phyloP scores from a whole-genome alignment of 1,284 basidiomycete genomes.

The Cryptococcus floricola region DNA sequence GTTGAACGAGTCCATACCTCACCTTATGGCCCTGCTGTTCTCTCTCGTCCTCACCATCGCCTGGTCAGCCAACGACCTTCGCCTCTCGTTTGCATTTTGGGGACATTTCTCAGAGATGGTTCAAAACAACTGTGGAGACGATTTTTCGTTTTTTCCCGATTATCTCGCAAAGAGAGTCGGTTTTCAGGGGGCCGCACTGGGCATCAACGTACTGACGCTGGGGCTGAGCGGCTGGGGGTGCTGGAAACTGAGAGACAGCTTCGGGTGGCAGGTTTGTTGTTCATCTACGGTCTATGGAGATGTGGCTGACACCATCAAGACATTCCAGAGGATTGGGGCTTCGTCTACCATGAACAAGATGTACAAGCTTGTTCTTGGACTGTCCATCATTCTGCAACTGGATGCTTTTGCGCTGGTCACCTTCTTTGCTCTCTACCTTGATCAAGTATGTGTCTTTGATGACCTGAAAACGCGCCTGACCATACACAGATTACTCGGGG shows the following conservation, averaged over 20 bases:
- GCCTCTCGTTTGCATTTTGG: slow-evolving; percentile 10
- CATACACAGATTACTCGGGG: slow-evolving; percentile 13
- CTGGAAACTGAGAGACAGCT: slow-evolving; percentile 56
- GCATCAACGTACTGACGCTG: slow-evolving; percentile 60
- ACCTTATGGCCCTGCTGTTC: slow-evolving; percentile 58
- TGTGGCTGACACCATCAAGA: slow-evolving; percentile 32
- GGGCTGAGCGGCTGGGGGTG: slow-evolving; percentile 62
- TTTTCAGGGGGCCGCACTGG: slow-evolving; percentile 62
- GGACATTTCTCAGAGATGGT: slow-evolving; percentile 1
- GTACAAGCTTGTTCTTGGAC: slow-evolving; percentile 64
- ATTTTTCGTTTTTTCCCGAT: background rate
- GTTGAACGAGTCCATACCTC: slow-evolving; percentile 74
- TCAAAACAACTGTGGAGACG: background rate
- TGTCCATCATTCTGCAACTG: slow-evolving; percentile 69
- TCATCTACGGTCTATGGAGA: too few relatives aligned
- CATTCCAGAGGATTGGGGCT: slow-evolving; percentile 78
- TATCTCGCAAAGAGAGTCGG: slow-evolving; percentile 5
- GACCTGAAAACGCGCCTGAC: slow-evolving; percentile 20
- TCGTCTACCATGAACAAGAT: slow-evolving; percentile 51
- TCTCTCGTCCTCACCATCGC: slow-evolving; percentile 67
- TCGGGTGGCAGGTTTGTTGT: slow-evolving; percentile 35
- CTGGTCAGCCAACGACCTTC: slow-evolving; percentile 61
- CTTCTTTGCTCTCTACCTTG: slow-evolving; percentile 68
- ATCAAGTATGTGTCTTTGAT: slow-evolving; percentile 64
- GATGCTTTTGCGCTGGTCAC: slow-evolving; percentile 69